Evolutionary conservation across 1,139 yeast genomes (phyloP), one percentile per base, ranked within the genome.

Genomic region (Kluyveromyces marxianus): DNA sequence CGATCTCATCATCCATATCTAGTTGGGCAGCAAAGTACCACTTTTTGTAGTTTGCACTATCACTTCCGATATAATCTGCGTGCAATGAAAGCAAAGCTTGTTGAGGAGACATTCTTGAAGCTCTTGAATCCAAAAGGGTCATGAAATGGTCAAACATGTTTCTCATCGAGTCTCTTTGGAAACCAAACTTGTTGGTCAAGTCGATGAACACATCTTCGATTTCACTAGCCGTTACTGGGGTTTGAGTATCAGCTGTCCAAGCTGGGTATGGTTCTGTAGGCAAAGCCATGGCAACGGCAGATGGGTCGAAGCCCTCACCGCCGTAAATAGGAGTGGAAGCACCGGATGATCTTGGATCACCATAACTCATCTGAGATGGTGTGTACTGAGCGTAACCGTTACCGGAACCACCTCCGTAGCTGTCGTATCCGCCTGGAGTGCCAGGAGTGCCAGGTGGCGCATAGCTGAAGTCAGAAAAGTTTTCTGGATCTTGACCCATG

Each of bases 61-160:
- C 85, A 45, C 97, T 97, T 38, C 97, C 97, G 60, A 92, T 90
- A 70, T 92, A 94, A 66, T 94, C 98, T 39, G 97, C 95, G 64
- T 94, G 99, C 55, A 94, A 76, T 44, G 95, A 82, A 51, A 89
- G 74, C 57, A 94, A 73, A 27, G 98, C 98, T 67, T 88, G 96
- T 51, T 88, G 85, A 27, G 98, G 97, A 24, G 97, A 81, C 96
- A 90, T 88, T 69, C 98, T 83, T 44, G 97, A 88, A 7, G 97
- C 79, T 66, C 97, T 81, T 7, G 98, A 92, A 65, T 94, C 98
- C 62, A 94, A 76, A 58, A 90, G 74, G 29, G 87, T 79, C 97
- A 94, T 85, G 67, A 92, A 83, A 68, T 88, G 94, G 65, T 94
- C 98, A 69, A 82, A 92, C 87, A 90, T 86, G 70, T 94, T 94